phyloP scores from a whole-genome alignment of 768 basidiomycete species.

The Agrocybe praecox region DNA sequence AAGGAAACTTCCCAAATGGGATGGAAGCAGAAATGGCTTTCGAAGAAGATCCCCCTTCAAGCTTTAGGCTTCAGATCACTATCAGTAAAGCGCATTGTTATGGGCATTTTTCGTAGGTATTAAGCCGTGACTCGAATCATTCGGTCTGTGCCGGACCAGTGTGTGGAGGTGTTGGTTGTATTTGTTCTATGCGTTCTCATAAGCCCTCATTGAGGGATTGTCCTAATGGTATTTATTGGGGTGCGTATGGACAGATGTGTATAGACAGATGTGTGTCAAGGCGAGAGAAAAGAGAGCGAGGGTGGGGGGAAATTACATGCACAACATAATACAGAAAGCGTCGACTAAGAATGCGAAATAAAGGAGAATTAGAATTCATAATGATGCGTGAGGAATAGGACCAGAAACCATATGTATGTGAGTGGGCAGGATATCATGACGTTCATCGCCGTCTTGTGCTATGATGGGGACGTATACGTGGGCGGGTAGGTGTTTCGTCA shows the following conservation, averaged over 20 bases:
- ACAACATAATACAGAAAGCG: constrained; percentile 10
- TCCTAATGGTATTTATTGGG: background rate
- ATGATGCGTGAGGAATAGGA: background rate
- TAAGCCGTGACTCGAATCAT: too few relatives aligned
- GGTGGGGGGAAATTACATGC: constrained; percentile 2
- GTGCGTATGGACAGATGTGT: constrained; percentile 13
- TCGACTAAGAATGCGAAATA: background rate
- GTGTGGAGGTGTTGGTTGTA: too few relatives aligned
- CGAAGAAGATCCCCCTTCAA: too few relatives aligned
- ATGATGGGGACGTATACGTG: constrained; percentile 18
- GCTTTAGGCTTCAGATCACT: too few relatives aligned
- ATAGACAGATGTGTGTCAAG: too few relatives aligned
- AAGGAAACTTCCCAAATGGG: too few relatives aligned
- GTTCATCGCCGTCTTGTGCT: constrained; percentile 18
- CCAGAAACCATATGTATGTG: too few relatives aligned
- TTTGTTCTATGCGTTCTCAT: background rate
- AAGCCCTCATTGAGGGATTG: background rate
- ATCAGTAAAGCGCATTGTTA: too few relatives aligned
- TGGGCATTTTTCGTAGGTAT: too few relatives aligned
- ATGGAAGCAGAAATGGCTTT: too few relatives aligned
- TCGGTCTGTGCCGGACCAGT: too few relatives aligned
- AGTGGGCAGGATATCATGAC: constrained; percentile 2
- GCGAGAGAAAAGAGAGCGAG: background rate
- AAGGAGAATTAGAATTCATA: background rate
- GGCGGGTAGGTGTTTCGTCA: constrained; percentile 27